These are phyloP conservation scores for Bruguiera sexangula DNA, from an alignment of 345 rosid genomes.

Conservation along the genomic window DNA sequence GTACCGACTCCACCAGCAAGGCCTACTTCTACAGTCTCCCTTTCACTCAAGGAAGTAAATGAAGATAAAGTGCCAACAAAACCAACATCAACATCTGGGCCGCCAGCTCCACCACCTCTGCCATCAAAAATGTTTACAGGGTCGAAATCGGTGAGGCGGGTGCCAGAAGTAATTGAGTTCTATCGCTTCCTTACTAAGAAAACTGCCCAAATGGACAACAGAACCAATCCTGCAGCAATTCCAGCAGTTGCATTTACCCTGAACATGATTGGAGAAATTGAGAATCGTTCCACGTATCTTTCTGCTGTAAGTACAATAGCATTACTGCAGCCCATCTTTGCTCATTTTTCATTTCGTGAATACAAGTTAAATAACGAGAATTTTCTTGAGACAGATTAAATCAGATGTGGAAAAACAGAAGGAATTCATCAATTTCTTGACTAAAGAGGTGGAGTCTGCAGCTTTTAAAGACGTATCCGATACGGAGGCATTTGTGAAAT, in stretches of 20 bases:
- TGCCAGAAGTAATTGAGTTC: slow-evolving; percentile 75
- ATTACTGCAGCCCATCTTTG: not conserved
- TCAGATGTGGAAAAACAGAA: slow-evolving; percentile 73
- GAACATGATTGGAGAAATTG: slow-evolving; percentile 97
- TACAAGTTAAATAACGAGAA: not conserved
- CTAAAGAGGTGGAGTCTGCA: slow-evolving; percentile 70
- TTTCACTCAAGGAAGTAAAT: slow-evolving; percentile 22
- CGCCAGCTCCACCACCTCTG: slow-evolving; percentile 79
- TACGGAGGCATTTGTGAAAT: slow-evolving; percentile 70
- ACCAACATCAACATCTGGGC: slow-evolving; percentile 22
- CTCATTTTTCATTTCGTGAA: not conserved
- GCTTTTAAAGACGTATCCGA: slow-evolving; percentile 58
- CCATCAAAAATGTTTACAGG: slow-evolving; percentile 51
- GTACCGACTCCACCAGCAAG: slow-evolving; percentile 40
- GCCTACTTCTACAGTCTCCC: slow-evolving; percentile 16
- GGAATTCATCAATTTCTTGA: slow-evolving; percentile 59
- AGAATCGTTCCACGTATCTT: slow-evolving; percentile 82
- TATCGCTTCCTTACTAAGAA: slow-evolving; percentile 75
- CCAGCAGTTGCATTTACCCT: slow-evolving; percentile 40
- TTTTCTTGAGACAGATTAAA: slow-evolving; percentile 53
- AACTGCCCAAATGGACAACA: slow-evolving; percentile 51
- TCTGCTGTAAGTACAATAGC: slow-evolving; percentile 65
- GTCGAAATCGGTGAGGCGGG: slow-evolving; percentile 62
- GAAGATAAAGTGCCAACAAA: slow-evolving; percentile 20
- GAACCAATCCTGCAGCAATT: slow-evolving; percentile 32